Conservation (phyloP, 768 basidiomycete genomes). For the Pleurotus citrinopileatus region DNA sequence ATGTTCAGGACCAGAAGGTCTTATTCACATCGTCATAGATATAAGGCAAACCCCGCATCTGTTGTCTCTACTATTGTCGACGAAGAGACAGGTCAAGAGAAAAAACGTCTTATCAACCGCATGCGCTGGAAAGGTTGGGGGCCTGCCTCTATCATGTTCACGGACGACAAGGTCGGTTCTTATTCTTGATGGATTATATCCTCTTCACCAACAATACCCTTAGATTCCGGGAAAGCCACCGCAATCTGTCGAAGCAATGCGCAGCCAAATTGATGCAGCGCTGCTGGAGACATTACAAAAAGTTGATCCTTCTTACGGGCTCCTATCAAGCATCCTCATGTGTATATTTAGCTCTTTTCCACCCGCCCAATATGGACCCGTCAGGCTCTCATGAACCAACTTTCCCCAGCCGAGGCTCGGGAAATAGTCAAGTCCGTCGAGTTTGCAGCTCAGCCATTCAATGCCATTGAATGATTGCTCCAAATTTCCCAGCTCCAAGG, state of each 20-base stretch:
- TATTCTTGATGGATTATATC: not conserved
- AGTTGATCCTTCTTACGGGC: slow-evolving; percentile 28
- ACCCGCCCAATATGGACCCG: slow-evolving; percentile 89
- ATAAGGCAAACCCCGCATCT: slow-evolving; percentile 75
- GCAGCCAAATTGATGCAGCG: slow-evolving; percentile 48
- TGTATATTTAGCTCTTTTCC: slow-evolving; percentile 51
- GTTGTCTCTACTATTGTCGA: slow-evolving; percentile 64
- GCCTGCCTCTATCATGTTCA: slow-evolving; percentile 66
- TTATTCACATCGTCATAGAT: slow-evolving; percentile 38
- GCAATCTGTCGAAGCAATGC: slow-evolving; percentile 55
- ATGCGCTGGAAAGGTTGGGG: slow-evolving; percentile 87
- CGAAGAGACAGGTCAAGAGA: slow-evolving; percentile 78
- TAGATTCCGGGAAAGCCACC: slow-evolving; percentile 70
- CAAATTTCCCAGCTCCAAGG: slow-evolving; percentile 81
- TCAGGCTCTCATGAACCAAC: slow-evolving; percentile 81
- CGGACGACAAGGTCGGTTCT: slow-evolving; percentile 50
- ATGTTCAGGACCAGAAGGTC: not conserved
- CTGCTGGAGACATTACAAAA: slow-evolving; percentile 54
- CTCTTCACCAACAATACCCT: slow-evolving; percentile 1
- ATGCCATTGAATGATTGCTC: no score
- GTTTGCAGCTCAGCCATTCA: slow-evolving; percentile 21
- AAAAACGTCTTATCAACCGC: slow-evolving; percentile 78
- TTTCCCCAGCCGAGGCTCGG: slow-evolving; percentile 61
- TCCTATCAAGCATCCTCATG: not conserved
- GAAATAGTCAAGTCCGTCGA: slow-evolving; percentile 80